Evolutionary conservation across 1,284 basidiomycete species (phyloP).

Genomic region (Moesziomyces sp.): DNA sequence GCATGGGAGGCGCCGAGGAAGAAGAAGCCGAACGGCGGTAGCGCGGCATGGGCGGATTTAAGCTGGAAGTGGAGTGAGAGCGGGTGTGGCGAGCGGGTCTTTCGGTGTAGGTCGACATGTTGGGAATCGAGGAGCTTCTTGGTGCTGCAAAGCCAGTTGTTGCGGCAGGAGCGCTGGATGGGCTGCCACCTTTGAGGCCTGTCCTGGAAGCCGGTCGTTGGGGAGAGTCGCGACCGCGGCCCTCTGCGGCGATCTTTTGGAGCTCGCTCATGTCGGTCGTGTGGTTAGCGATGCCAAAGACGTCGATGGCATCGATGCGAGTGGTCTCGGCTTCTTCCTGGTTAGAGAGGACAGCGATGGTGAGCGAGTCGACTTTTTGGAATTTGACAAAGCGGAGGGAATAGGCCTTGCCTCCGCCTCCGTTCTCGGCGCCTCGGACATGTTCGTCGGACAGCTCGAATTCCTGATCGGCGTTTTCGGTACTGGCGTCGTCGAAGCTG

Average conservation of each 20-base stretch:
- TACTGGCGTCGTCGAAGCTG: constrained; percentile 69
- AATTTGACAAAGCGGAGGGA: constrained; percentile 80
- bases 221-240: constrained; percentile 14
- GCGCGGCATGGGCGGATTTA: constrained; percentile 18
- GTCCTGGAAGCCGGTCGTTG: constrained; percentile 20
- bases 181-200: constrained; percentile 75
- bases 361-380: constrained; percentile 73
- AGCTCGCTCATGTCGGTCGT: constrained; percentile 69
- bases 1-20: constrained; percentile 36
- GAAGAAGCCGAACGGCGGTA: constrained; percentile 22
- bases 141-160: constrained; percentile 10
- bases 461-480: constrained; percentile 68
- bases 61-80: constrained; percentile 35
- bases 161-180: not conserved
- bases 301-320: constrained; percentile 79
- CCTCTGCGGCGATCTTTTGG: constrained; percentile 51
- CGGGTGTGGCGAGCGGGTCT: constrained; percentile 26
- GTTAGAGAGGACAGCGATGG: constrained; percentile 83
- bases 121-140: constrained; percentile 39
- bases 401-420: constrained; percentile 72
- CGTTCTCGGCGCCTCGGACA: constrained; percentile 35
- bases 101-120: constrained; percentile 25
- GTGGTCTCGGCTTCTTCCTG: constrained; percentile 80
- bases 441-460: constrained; percentile 68
- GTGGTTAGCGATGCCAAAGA: constrained; percentile 77